phyloP scores from a whole-genome alignment of 257 asterid species.

The Galeopsis tetrahit region DNA sequence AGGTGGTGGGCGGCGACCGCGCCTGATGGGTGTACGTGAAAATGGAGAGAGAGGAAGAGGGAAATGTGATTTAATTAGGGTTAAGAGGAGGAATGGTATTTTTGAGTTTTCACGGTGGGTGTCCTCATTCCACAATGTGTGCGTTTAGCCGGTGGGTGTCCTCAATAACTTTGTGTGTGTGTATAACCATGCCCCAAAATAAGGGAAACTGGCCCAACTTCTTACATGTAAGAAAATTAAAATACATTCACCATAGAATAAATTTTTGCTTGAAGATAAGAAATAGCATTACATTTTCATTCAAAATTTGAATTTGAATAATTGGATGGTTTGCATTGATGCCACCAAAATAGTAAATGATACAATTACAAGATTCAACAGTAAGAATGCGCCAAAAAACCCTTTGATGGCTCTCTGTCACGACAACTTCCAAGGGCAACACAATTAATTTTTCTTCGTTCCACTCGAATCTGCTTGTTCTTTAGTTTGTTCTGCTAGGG shows the following conservation, averaged over 20 bases:
- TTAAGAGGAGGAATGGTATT: too few species aligned
- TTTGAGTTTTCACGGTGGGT: too few species aligned
- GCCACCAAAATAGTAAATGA: conserved; percentile 12
- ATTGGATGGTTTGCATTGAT: not conserved
- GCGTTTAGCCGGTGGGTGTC: too few species aligned
- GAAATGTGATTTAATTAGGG: too few species aligned
- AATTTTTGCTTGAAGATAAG: not conserved
- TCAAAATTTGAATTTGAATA: not conserved
- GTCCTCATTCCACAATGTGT: too few species aligned
- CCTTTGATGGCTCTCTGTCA: not conserved
- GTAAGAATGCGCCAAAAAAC: conserved; percentile 18
- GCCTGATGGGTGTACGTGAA: too few species aligned
- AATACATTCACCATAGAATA: not conserved
- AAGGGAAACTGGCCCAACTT: not conserved
- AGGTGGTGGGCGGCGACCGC: too few species aligned
- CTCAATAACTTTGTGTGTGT: too few species aligned
- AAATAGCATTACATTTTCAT: not conserved
- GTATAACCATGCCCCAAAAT: too few species aligned
- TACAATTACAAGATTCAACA: not conserved
- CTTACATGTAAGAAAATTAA: not conserved
- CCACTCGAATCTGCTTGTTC: conserved; percentile 40
- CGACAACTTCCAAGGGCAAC: not conserved
- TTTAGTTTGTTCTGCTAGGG: conserved; percentile 43
- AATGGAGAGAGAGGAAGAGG: too few species aligned
- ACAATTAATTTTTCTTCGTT: conserved; percentile 41